These are phyloP conservation scores for Mrakia gelida DNA, from an alignment of 768 basidiomycete species.

Conservation along the genomic window DNA sequence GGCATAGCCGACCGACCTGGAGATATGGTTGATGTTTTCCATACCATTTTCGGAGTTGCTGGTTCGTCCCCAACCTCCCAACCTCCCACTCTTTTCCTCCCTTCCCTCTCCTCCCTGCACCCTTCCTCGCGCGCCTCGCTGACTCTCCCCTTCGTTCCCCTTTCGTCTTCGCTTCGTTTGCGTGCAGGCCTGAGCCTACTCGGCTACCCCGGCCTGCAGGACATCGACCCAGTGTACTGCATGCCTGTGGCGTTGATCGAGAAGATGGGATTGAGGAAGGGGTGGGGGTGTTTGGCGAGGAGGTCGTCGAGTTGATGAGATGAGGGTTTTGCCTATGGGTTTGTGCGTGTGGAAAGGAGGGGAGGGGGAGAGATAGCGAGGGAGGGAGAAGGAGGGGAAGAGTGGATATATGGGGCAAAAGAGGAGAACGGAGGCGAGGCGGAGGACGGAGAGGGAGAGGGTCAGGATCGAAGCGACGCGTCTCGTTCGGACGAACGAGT, in stretches of 20 bases:
- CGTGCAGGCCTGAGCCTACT: slow-evolving; percentile 74
- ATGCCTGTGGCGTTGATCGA: slow-evolving; percentile 80
- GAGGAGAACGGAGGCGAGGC: no score
- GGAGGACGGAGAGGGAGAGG: no score
- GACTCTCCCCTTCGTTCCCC: no score
- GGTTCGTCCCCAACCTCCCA: slow-evolving; percentile 56
- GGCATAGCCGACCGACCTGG: slow-evolving; percentile 93
- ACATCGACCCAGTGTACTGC: slow-evolving; percentile 92
- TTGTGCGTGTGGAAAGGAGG: no score
- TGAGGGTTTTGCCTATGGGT: background rate
- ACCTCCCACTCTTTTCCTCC: no score
- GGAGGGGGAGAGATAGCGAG: no score
- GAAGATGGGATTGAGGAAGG: slow-evolving; percentile 54
- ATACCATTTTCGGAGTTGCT: slow-evolving; percentile 86
- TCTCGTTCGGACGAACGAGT: no score
- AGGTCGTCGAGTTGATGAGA: background rate
- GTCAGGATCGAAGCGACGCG: no score
- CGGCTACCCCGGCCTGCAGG: slow-evolving; percentile 75
- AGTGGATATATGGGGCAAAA: no score
- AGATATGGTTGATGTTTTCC: slow-evolving; percentile 95
- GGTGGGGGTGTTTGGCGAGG: slow-evolving; percentile 13
- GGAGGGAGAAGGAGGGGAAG: no score
- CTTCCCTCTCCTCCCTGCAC: background rate
- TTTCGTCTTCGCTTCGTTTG: background rate
- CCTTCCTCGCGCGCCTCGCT: background rate